Evolutionary conservation across 2,329 filamentous ascomycete genomes (phyloP).

Genomic region (Pseudopyrenochaeta lycopersici): DNA sequence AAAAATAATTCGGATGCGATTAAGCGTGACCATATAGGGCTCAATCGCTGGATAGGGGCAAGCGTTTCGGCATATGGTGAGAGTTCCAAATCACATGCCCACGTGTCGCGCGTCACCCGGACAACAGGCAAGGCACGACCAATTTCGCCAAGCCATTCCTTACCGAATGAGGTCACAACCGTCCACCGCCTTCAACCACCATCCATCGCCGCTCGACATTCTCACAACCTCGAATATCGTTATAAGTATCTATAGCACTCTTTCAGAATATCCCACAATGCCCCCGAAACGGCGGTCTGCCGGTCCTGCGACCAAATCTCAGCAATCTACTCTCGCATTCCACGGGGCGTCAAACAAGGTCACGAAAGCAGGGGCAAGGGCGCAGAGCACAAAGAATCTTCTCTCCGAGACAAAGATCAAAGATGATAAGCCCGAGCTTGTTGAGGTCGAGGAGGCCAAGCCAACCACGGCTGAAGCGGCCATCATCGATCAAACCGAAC

Average conservation of each 20-base stretch:
- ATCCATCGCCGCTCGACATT: conserved; percentile 13
- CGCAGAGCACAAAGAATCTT: conserved; percentile 47
- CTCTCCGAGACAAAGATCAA: conserved; percentile 45
- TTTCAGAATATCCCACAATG: conserved; percentile 42
- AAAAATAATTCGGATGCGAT: background rate
- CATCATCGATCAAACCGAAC: conserved; percentile 49
- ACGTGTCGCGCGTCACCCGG: conserved; percentile 36
- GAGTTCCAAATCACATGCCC: conserved; percentile 31
- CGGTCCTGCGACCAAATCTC: conserved; percentile 57
- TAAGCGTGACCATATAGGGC: background rate
- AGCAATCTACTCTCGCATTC: conserved; percentile 71
- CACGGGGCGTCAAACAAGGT: conserved; percentile 64
- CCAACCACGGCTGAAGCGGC: conserved; percentile 51
- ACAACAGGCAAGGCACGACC: conserved; percentile 28
- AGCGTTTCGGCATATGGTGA: conserved; percentile 9
- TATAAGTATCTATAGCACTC: background rate
- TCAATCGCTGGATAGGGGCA: conserved; percentile 1
- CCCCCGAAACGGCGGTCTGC: conserved; percentile 55
- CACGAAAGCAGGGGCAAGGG: conserved; percentile 62
- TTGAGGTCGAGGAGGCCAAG: conserved; percentile 33
- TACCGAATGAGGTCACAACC: conserved; percentile 37
- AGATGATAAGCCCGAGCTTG: conserved; percentile 32
- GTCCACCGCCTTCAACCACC: conserved; percentile 17
- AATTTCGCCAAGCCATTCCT: conserved; percentile 27
- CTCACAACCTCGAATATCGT: conserved; percentile 3